Evolutionary conservation across 2,329 filamentous ascomycete species (phyloP).

Genomic region (Fusarium staphyleae): DNA sequence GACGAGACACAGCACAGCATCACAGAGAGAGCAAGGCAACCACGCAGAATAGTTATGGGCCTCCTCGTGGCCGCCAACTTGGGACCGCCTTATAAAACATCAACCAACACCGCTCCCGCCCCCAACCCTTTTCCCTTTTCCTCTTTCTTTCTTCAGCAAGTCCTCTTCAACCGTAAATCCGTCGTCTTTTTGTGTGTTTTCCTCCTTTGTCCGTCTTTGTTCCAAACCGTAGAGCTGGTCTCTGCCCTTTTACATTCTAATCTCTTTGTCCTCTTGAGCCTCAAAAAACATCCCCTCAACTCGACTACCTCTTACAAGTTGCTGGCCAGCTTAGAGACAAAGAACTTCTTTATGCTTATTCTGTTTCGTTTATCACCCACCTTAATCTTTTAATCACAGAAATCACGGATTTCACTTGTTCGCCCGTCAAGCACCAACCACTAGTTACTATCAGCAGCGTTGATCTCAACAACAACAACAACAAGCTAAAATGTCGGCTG

Average conservation of each 20-base stretch:
- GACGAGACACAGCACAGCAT: too few species aligned
- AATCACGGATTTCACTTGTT: slow-evolving; percentile 64
- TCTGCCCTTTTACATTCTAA: slow-evolving; percentile 52
- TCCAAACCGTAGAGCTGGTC: slow-evolving; percentile 59
- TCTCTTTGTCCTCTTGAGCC: slow-evolving; percentile 44
- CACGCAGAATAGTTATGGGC: not conserved
- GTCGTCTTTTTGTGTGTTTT: slow-evolving; percentile 54
- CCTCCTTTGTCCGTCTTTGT: slow-evolving; percentile 44
- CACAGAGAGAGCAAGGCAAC: too few species aligned
- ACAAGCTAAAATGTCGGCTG: slow-evolving; percentile 75
- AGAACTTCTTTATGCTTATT: slow-evolving; percentile 32
- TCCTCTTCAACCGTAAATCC: slow-evolving; percentile 61
- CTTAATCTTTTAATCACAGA: slow-evolving; percentile 55
- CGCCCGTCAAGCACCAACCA: slow-evolving; percentile 47
- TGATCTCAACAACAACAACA: slow-evolving; percentile 43
- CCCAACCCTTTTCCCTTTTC: slow-evolving; percentile 43
- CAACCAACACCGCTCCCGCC: slow-evolving; percentile 45
- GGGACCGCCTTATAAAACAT: slow-evolving; percentile 43
- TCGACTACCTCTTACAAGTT: slow-evolving; percentile 42
- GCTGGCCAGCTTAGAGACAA: slow-evolving; percentile 52
- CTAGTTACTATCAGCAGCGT: slow-evolving; percentile 40
- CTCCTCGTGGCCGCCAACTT: slow-evolving; percentile 22
- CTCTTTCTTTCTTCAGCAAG: slow-evolving; percentile 70
- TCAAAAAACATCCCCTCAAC: slow-evolving; percentile 23
- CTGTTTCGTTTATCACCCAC: slow-evolving; percentile 38